Evolutionary conservation across 352 stramenopile species (phyloP), one percentile per base, ranked within the genome.

Genomic region (Pythium periplocum): DNA sequence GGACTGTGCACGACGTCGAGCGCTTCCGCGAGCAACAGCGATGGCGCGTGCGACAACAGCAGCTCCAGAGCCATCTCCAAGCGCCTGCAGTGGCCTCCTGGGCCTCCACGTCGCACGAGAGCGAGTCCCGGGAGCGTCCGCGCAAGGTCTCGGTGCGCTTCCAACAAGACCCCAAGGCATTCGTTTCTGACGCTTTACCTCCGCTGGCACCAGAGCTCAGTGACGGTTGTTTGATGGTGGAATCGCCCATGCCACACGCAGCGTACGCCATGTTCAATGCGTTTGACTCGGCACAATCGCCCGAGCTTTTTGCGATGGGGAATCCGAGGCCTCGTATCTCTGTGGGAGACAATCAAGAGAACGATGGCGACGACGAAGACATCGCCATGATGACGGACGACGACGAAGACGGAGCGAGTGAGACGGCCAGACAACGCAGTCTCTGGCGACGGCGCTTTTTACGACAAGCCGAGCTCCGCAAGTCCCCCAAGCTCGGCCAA

Each of bases 1-100:
- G 60, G 60, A 67, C 49, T 4, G 46, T 51, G 26, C 53, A 67
- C 35, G 64, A 71, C 26, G 50, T 67, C 48, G 59, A 67, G 48
- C 59, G 64, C 54, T 64, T 51, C 46, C 55, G 57, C 31, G 51
- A 64, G 49, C 55, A 63, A 50, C 54, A 59, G 37, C 55, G 53
- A 12, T 60, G 59, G 54, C 55, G 54, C 26, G 11, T 58, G 35
- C 61, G 61, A 33, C 54, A 59, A 10, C 59, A 54, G 49, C 33
- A 8, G 12, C n/a, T n/a, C 42, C 43, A 46, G 38, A 30, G 37
- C n/a, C 33, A 12, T 32, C 49, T 11, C 5, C 50, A 48, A n/a
- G 35, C 41, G 39, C 17, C 17, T 26, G 17, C 17, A 26, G 17
- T 26, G 17, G 17, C 17, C 17, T 26, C 17, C 17, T 26, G 17